Conservation (phyloP, 805 yeast genomes). For the Saturnispora kantuleensis region DNA sequence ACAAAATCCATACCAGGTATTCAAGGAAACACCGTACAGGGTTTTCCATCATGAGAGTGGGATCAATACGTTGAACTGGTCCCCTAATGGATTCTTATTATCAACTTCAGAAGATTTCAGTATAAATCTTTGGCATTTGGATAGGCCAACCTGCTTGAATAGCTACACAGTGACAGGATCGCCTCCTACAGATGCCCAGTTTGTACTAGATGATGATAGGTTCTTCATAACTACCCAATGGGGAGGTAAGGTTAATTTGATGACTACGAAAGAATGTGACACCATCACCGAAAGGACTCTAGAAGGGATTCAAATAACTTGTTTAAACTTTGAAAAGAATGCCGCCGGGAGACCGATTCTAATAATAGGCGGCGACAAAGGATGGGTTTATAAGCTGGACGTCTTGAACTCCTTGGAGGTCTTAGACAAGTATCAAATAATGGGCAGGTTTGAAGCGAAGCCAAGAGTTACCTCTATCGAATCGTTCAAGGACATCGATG, state of each 20-base stretch:
- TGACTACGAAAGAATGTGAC: constrained; percentile 72
- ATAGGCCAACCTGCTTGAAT: constrained; percentile 50
- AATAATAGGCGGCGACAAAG: constrained; percentile 71
- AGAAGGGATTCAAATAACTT: constrained; percentile 49
- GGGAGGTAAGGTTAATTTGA: constrained; percentile 64
- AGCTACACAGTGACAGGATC: constrained; percentile 59
- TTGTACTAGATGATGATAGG: constrained; percentile 81
- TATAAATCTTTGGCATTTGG: constrained; percentile 78
- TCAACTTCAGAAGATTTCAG: constrained; percentile 81
- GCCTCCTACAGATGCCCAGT: constrained; percentile 69
- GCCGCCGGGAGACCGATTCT: constrained; percentile 29
- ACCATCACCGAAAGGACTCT: constrained; percentile 54
- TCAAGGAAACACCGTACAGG: constrained; percentile 48
- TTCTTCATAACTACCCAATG: constrained; percentile 77
- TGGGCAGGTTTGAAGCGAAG: constrained; percentile 30
- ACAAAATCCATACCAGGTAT: neutral
- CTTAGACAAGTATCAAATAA: constrained; percentile 35
- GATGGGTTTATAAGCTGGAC: constrained; percentile 53
- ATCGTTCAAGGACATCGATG: constrained; percentile 26
- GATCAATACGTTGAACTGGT: constrained; percentile 76
- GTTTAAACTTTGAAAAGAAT: constrained; percentile 61
- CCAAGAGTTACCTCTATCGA: constrained; percentile 73
- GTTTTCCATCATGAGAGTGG: constrained; percentile 56
- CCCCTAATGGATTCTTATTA: constrained; percentile 70
- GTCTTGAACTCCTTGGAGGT: constrained; percentile 41